phyloP scores from a whole-genome alignment of 495 filamentous ascomycete genomes.

The Durotheca rogersii region DNA sequence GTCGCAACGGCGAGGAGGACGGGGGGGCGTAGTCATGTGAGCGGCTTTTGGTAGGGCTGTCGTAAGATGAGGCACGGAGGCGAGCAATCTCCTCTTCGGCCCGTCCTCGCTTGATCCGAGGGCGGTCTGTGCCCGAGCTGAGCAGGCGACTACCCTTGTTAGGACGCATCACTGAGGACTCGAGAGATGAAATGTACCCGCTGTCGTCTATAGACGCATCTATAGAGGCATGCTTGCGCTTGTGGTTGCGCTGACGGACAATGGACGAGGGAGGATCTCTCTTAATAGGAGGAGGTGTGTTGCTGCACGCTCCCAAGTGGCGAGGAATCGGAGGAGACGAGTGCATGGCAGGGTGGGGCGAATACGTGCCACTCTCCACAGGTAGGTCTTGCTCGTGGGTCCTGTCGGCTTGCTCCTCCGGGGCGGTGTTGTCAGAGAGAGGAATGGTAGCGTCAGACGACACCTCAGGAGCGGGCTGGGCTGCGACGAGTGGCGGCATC shows the following conservation, averaged over 20 bases:
- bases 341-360: slow-evolving; percentile 60
- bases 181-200: slow-evolving; percentile 96
- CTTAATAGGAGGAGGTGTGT: slow-evolving; percentile 72
- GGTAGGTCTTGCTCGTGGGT: slow-evolving; percentile 51
- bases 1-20: slow-evolving; percentile 64
- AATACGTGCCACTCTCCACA: slow-evolving; percentile 56
- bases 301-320: slow-evolving; percentile 60
- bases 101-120: slow-evolving; percentile 79
- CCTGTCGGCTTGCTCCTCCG: slow-evolving; percentile 62
- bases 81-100: slow-evolving; percentile 94
- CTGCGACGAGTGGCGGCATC: slow-evolving; percentile 27
- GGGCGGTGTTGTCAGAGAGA: slow-evolving; percentile 69
- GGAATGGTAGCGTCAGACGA: slow-evolving; percentile 96
- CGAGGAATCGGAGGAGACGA: slow-evolving; percentile 87
- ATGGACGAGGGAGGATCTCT: slow-evolving; percentile 60
- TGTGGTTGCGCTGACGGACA: slow-evolving; percentile 58
- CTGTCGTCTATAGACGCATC: slow-evolving; percentile 91
- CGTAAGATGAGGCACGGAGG: slow-evolving; percentile 87
- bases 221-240: slow-evolving; percentile 72
- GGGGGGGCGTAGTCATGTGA: slow-evolving; percentile 45
- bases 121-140: slow-evolving; percentile 74
- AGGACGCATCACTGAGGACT: slow-evolving; percentile 83
- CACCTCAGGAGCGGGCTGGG: slow-evolving; percentile 53
- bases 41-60: slow-evolving; percentile 75
- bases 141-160: slow-evolving; percentile 60